Evolutionary conservation across 169 alveolate genomes (phyloP).

Genomic region (Sarcocystis neurona): DNA sequence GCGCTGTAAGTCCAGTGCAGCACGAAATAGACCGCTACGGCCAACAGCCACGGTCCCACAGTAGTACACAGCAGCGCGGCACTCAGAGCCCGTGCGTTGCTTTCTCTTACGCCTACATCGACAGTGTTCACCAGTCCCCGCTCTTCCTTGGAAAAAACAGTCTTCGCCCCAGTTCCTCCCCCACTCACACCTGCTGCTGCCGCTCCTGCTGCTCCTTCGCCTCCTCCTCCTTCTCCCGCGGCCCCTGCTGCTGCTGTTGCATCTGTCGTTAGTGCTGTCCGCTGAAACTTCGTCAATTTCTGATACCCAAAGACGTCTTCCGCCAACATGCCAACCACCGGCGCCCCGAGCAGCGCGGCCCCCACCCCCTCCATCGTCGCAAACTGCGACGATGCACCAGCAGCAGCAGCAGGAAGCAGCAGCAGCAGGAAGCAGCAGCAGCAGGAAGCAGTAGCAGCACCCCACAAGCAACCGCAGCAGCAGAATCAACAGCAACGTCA

Average conservation of each 20-base stretch:
- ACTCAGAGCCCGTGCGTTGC: constrained; percentile 80
- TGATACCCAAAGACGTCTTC: constrained; percentile 83
- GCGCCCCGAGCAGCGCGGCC: constrained; percentile 83
- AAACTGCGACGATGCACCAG: constrained; percentile 55
- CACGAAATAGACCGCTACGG: constrained; percentile 71
- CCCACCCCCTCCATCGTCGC: constrained; percentile 86
- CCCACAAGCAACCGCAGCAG: no score
- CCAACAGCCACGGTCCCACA: constrained; percentile 74
- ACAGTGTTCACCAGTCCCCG: neutral
- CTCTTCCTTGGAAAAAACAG: no score
- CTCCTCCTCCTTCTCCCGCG: no score
- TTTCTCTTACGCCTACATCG: neutral
- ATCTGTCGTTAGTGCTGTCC: no score
- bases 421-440: no score
- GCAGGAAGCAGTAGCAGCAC: no score
- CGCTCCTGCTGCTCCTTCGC: no score
- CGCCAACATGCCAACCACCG: constrained; percentile 82
- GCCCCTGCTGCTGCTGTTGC: no score
- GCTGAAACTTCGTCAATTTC: neutral
- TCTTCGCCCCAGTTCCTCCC: no score
- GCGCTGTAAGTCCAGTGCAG: constrained; percentile 69
- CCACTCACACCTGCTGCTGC: no score
- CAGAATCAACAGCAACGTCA: no score
- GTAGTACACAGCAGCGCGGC: constrained; percentile 76
- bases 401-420: neutral